Percentiles rank a stretch among this genome's conserved stretches.
Evolutionary conservation across 129 eudicot species (phyloP).

Genomic region (Saposhnikovia divaricata): DNA sequence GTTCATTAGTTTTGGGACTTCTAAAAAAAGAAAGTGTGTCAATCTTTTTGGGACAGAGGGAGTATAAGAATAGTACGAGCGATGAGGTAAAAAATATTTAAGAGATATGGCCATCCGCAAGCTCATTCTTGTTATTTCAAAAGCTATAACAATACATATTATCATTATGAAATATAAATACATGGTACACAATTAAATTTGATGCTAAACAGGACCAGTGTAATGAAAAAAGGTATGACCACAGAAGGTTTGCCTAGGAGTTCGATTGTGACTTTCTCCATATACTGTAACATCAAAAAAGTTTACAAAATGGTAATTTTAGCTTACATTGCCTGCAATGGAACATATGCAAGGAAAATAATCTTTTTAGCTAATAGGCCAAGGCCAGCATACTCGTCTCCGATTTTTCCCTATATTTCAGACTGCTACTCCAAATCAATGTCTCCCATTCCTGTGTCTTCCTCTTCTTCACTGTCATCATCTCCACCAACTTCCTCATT

Average conservation of each 20-base stretch:
- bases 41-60: too few relatives aligned
- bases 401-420: conserved; percentile 17
- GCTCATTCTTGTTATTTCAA: neutral
- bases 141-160: neutral
- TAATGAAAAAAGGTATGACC: neutral
- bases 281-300: neutral
- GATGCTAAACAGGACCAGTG: neutral
- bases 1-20: too few relatives aligned
- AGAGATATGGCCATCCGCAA: too few relatives aligned
- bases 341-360: neutral
- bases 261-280: neutral
- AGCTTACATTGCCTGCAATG: neutral
- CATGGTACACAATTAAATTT: neutral
- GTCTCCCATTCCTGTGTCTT: conserved; percentile 97
- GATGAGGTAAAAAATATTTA: too few relatives aligned
- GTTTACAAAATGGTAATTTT: neutral
- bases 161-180: too few relatives aligned
- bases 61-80: too few relatives aligned
- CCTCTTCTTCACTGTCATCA: conserved; percentile 86
- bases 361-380: neutral
- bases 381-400: neutral
- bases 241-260: neutral
- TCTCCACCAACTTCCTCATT: conserved; percentile 82
- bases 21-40: too few relatives aligned
- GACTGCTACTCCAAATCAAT: conserved; percentile 53